Evolutionary conservation across 805 yeast genomes (phyloP).

Genomic region (Saccharomyces kudriavzevii): DNA sequence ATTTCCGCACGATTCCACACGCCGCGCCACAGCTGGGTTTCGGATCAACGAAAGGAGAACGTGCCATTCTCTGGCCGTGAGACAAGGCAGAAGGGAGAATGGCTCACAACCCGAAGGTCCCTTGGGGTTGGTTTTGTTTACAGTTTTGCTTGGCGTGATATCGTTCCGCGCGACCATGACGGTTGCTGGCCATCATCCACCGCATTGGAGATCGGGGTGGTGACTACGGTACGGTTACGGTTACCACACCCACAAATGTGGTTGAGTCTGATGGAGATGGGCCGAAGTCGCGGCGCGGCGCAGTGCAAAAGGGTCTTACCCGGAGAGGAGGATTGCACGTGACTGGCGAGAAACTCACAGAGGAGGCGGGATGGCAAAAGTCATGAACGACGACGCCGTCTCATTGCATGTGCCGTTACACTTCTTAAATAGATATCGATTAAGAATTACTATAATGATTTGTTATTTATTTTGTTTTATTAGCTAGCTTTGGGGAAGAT

Average conservation of each 20-base stretch:
- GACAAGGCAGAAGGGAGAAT: not conserved
- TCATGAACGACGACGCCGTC: not conserved
- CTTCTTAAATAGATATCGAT: conserved; percentile 1
- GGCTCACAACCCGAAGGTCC: not conserved
- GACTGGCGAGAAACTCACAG: not conserved
- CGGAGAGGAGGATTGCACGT: not conserved
- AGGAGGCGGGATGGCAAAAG: not conserved
- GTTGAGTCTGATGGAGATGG: not conserved
- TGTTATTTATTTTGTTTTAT: conserved; percentile 1
- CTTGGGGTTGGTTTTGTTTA: not conserved
- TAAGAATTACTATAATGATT: conserved; percentile 6
- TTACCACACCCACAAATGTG: not conserved
- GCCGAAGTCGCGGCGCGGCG: not conserved
- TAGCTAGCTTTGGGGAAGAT: conserved; percentile 6
- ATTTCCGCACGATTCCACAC: not conserved
- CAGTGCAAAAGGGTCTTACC: not conserved
- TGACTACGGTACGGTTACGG: not conserved
- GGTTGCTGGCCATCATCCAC: not conserved
- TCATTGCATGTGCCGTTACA: conserved; percentile 7
- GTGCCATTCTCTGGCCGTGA: not conserved
- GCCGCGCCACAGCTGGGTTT: not conserved
- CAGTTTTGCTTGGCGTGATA: not conserved
- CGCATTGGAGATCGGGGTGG: not conserved
- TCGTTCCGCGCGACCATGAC: not conserved
- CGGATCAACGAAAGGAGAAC: not conserved